Evolutionary conservation across 164 flowering plant species (phyloP), one percentile per base, ranked within the genome.

Genomic region (Piper betle): DNA sequence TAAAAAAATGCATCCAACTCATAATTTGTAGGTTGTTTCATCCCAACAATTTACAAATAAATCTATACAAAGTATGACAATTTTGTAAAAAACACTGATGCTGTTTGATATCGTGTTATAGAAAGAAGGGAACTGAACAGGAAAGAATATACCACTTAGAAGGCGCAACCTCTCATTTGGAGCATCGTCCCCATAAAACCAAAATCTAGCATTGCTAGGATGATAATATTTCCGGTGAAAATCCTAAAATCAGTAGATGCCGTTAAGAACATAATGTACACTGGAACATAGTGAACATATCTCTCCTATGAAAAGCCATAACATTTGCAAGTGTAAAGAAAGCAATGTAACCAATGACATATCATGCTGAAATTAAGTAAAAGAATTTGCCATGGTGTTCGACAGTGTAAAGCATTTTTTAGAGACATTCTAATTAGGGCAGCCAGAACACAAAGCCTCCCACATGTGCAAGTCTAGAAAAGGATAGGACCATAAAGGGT

Each of bases 141-240:
- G 41, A 38, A 57, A 61, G 20, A 55, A 33, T 46, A 62, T 86
- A 94, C 99, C 99, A 72, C 88, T 94, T 64, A 91, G 70, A 63
- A 91, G 81, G 43, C 86, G 95, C 13, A 91, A 73, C 48, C 97
- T 87, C 69, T 94, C 96, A 74, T 57, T 77, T 66, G 89, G 80
- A 74, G 88, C 95, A 80, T 94, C 99, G 71, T 94, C 96, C 68
- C 99, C 99, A 76, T 94, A 94, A 69, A 94, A 94, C 97, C 99
- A 94, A 46, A 91, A 88, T 72, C 92, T 84, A 37, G 97, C 89
- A 80, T 94, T 94, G 82, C 95, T 82, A 52, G 99, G 99, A 73
- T 94, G 97, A 73, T 94, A 94, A 78, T 73, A 94, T 71, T 82
- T 91, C 5, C 75, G 71, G 70, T 94, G 99, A 62, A 94, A 94